These are phyloP conservation scores for Fraxinus quadrangulata DNA, from an alignment of 257 asterid genomes.

Conservation along the genomic window DNA sequence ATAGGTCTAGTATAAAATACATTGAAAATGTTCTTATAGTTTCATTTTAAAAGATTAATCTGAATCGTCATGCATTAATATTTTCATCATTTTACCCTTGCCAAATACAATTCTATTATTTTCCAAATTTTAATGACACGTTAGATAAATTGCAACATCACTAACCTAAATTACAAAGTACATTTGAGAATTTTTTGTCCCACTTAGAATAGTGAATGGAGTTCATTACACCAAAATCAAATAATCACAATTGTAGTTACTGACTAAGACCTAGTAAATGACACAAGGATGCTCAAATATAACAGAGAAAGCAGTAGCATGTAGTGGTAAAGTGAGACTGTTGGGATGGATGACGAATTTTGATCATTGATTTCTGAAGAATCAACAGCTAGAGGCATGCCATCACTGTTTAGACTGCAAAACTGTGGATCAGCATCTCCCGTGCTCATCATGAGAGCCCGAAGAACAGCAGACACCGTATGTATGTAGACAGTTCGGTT, in stretches of 20 bases:
- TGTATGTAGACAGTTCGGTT: slow-evolving; percentile 67
- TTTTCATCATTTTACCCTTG: background rate
- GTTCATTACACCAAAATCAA: slow-evolving; percentile 28
- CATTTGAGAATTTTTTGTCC: background rate
- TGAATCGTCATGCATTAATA: too few relatives aligned
- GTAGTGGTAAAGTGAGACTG: slow-evolving; percentile 29
- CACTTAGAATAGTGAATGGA: slow-evolving; percentile 17
- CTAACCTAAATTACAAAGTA: slow-evolving; percentile 22
- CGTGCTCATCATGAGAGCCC: slow-evolving; percentile 72
- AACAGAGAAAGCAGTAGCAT: slow-evolving; percentile 42
- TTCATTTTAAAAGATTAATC: background rate
- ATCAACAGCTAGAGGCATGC: slow-evolving; percentile 93
- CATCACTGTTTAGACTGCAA: slow-evolving; percentile 77
- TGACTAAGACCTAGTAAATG: slow-evolving; percentile 30
- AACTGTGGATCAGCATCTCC: slow-evolving; percentile 48
- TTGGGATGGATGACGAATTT: slow-evolving; percentile 44
- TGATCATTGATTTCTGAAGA: slow-evolving; percentile 68
- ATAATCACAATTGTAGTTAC: slow-evolving; percentile 18
- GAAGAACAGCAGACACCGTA: slow-evolving; percentile 77
- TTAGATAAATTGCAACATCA: slow-evolving; percentile 14
- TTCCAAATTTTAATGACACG: too few relatives aligned
- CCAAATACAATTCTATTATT: background rate
- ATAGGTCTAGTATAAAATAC: too few relatives aligned
- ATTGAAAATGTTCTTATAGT: too few relatives aligned
- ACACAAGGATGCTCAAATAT: slow-evolving; percentile 26